Percentiles rank a stretch among this genome's conserved stretches.
These are phyloP conservation scores for Haplosporangium sp. DNA, from an alignment of 371 early-diverging fungal species.

Conservation along the genomic window DNA sequence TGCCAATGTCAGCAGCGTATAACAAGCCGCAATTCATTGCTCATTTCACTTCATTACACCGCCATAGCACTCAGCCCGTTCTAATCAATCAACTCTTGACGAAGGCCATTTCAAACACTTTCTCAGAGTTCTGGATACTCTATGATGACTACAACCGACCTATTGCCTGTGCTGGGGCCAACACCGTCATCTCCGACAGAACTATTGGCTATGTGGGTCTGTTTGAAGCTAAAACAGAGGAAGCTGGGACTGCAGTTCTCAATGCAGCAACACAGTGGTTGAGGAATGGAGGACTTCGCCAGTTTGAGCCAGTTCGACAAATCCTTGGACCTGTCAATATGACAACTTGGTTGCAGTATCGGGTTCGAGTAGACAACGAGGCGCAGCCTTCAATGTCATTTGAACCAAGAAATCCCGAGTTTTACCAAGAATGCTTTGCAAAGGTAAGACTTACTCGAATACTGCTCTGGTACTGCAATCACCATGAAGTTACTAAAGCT, in stretches of 20 bases:
- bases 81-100: constrained; percentile 40
- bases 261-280: constrained; percentile 47
- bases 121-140: constrained; percentile 47
- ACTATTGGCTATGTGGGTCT: constrained; percentile 51
- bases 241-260: constrained; percentile 36
- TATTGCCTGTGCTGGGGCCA: constrained; percentile 47
- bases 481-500: not conserved
- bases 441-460: constrained; percentile 24
- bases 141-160: constrained; percentile 42
- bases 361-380: constrained; percentile 43
- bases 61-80: constrained; percentile 29
- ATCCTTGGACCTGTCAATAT: constrained; percentile 53
- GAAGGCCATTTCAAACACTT: constrained; percentile 10
- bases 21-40: constrained; percentile 50
- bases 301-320: constrained; percentile 50
- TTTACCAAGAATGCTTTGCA: constrained; percentile 43
- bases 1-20: constrained; percentile 49
- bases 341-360: constrained; percentile 55
- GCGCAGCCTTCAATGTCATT: constrained; percentile 40
- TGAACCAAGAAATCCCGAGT: constrained; percentile 45
- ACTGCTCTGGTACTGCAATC: too few relatives aligned
- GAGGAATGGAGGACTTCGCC: constrained; percentile 22
- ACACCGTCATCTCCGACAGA: constrained; percentile 45
- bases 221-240: constrained; percentile 47
- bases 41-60: constrained; percentile 46